Evolutionary conservation across 208 protist genomes (phyloP), one percentile per base, ranked within the genome.

Genomic region (Giardia muris): DNA sequence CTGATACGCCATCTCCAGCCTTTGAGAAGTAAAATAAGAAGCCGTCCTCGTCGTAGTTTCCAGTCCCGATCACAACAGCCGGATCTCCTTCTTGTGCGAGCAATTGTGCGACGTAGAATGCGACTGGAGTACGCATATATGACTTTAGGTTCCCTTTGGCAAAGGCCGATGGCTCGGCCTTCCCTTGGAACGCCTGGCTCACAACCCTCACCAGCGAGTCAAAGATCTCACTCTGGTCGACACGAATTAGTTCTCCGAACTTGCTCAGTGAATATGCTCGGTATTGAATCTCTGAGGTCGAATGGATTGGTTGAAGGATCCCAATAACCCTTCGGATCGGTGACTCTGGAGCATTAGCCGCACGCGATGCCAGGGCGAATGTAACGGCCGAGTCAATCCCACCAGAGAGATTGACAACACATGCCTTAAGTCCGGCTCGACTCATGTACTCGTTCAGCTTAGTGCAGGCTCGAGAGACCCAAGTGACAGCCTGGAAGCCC

Each of bases 21-120:
- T 98, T 98, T 94, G 96, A 98, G 92, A 98, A 98, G 93, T 98
- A 98, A 45, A 94, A 96, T 3, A 98, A 94, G 93, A 98, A 98
- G 46, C 96, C 96, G 93, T 98, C 97, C 92, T 98, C 97, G 92
- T 98, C 97, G 95, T 95, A 97, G 95, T 98, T 98, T 4, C 97
- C 97, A 30, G 97, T 98, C 22, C 97, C 97, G 95, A 98, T 96
- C 30, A 98, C 97, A 92, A 98, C 96, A 19, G 95, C 94, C n/a
- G 97, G 96, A 0, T 90, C 95, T 30, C 97, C 97, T 46, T 95
- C 93, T 87, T 97, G 95, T 45, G 93, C 95, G 45, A 97, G 93
- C 46, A 98, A 94, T 94, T 98, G 97, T 19, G 96, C 96, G 42
- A 97, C 95, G 94, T 98, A 98, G 93, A 96, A 98, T n/a, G 88